Percentiles rank a stretch among this genome's conserved stretches.
Evolutionary conservation across 1,284 basidiomycete genomes (phyloP).

Genomic region (Hemileia vastatrix): DNA sequence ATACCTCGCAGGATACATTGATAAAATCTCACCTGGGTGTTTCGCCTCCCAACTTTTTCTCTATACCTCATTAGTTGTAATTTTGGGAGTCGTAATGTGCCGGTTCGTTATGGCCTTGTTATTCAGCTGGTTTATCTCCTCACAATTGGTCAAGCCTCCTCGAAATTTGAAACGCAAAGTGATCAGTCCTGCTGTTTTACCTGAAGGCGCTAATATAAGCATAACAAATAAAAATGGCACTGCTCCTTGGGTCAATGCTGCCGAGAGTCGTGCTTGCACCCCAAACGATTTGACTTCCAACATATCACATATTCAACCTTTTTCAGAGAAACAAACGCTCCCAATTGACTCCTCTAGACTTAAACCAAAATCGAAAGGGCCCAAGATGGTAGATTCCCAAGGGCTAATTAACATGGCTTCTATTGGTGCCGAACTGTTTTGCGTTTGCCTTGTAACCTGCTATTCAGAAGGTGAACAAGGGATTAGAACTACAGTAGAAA

Average conservation of each 20-base stretch:
- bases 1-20: slow-evolving; percentile 86
- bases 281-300: not conserved
- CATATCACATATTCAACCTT: too few species aligned
- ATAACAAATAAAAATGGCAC: slow-evolving; percentile 78
- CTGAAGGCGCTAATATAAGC: slow-evolving; percentile 82
- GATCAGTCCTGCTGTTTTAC: slow-evolving; percentile 87
- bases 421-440: slow-evolving; percentile 87
- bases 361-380: slow-evolving; percentile 19
- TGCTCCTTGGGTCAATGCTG: slow-evolving; percentile 65
- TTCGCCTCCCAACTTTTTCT: slow-evolving; percentile 83
- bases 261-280: not conserved
- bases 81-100: slow-evolving; percentile 76
- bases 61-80: slow-evolving; percentile 81
- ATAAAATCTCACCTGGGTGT: slow-evolving; percentile 92
- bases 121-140: slow-evolving; percentile 91
- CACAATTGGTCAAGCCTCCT: slow-evolving; percentile 63
- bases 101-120: slow-evolving; percentile 93
- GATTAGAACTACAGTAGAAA: slow-evolving; percentile 80
- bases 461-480: slow-evolving; percentile 96
- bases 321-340: slow-evolving; percentile 46
- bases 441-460: slow-evolving; percentile 89
- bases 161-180: slow-evolving; percentile 62
- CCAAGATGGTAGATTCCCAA: slow-evolving; percentile 26
- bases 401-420: slow-evolving; percentile 66
- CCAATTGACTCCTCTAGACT: not conserved